These are phyloP conservation scores for Auricularia auricula-judae DNA, from an alignment of 768 basidiomycete genomes.

Conservation along the genomic window DNA sequence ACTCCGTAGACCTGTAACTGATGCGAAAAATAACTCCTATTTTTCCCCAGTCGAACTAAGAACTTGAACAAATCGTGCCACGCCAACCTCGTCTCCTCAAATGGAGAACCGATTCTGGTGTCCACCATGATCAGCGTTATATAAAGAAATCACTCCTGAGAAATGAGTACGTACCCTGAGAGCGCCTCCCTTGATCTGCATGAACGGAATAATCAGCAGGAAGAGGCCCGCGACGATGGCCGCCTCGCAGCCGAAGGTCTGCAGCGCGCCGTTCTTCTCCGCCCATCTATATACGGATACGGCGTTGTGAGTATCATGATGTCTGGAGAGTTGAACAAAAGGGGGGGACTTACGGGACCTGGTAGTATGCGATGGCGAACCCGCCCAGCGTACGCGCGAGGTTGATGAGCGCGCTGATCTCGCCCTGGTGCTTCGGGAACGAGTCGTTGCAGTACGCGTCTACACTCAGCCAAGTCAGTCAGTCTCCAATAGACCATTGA, in stretches of 20 bases:
- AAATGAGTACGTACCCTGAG: constrained; percentile 29
- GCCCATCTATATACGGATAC: constrained; percentile 30
- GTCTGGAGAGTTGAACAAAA: neutral
- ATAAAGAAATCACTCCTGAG: neutral
- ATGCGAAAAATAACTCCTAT: too few species aligned
- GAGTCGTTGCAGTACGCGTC: constrained; percentile 40
- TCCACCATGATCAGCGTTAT: neutral
- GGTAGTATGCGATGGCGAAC: constrained; percentile 56
- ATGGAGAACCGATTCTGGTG: neutral
- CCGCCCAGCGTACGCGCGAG: constrained; percentile 45
- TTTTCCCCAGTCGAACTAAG: too few species aligned
- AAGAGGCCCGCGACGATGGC: constrained; percentile 45
- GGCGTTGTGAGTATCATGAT: neutral
- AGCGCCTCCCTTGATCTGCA: constrained; percentile 37
- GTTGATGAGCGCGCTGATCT: constrained; percentile 52
- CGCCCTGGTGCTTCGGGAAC: constrained; percentile 42
- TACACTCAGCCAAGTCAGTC: constrained; percentile 11
- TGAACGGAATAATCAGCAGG: constrained; percentile 36
- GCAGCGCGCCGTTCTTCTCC: constrained; percentile 43
- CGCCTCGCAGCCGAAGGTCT: constrained; percentile 52
- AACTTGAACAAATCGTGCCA: too few species aligned
- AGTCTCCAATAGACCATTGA: constrained; percentile 3
- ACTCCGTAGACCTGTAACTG: too few species aligned
- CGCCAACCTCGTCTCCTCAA: neutral
- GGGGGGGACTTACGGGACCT: constrained; percentile 28